Conservation (phyloP, 2,329 filamentous ascomycete species). For the Penicillium capsulatum region DNA sequence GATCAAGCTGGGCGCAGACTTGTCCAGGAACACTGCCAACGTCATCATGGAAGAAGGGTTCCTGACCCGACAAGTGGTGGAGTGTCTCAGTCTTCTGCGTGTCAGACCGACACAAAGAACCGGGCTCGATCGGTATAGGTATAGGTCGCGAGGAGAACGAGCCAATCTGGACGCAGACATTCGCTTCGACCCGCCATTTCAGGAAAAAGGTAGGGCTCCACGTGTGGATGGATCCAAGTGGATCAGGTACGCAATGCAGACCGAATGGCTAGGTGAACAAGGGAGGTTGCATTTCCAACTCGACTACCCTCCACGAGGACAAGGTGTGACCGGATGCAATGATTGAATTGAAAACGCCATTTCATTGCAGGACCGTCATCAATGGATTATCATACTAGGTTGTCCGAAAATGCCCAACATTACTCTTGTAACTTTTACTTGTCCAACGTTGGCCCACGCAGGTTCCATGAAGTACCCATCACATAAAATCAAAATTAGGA, state of each 20-base stretch:
- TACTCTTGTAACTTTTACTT: neutral
- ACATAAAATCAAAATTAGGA: constrained; percentile 11
- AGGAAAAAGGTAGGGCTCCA: constrained; percentile 6
- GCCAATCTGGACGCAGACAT: too few species aligned
- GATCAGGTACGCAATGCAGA: constrained; percentile 8
- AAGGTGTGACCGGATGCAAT: neutral
- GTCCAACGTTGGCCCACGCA: neutral
- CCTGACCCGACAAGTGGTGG: neutral
- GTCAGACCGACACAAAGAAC: constrained; percentile 9
- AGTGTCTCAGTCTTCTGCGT: constrained; percentile 11
- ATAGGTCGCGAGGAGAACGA: constrained; percentile 10
- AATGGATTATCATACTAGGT: constrained; percentile 5
- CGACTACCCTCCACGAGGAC: constrained; percentile 15
- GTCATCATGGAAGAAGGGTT: neutral
- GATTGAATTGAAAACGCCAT: constrained; percentile 3
- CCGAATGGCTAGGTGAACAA: constrained; percentile 7
- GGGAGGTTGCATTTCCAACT: constrained; percentile 15
- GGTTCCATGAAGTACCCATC: neutral
- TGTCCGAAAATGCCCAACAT: constrained; percentile 2
- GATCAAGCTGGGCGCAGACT: too few species aligned
- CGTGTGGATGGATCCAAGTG: constrained; percentile 7
- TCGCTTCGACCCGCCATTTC: too few species aligned
- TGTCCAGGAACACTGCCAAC: too few species aligned
- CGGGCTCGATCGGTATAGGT: constrained; percentile 9
- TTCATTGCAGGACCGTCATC: constrained; percentile 9